Evolutionary conservation across 805 yeast genomes (phyloP).

Genomic region (Starmerella cellae): DNA sequence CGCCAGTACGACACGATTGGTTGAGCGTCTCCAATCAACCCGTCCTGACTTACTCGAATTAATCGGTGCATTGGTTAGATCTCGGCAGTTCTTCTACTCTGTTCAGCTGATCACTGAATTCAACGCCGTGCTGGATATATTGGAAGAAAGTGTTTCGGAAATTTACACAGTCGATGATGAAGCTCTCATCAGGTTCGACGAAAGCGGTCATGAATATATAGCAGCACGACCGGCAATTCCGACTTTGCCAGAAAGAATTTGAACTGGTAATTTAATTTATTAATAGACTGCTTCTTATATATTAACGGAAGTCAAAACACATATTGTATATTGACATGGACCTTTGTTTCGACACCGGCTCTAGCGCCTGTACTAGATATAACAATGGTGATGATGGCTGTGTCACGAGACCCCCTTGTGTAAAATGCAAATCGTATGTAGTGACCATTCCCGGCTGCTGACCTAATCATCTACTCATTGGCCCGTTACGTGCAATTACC

Average conservation of each 20-base stretch:
- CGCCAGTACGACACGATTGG: slow-evolving; percentile 71
- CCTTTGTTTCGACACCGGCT: not conserved
- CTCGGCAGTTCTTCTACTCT: slow-evolving; percentile 66
- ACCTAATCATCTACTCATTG: not conserved
- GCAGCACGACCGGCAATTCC: slow-evolving; percentile 31
- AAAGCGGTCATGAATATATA: slow-evolving; percentile 68
- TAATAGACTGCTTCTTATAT: too few species aligned
- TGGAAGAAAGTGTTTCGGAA: slow-evolving; percentile 54
- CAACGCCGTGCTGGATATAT: slow-evolving; percentile 40
- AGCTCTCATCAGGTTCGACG: slow-evolving; percentile 81
- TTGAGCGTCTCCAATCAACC: slow-evolving; percentile 67
- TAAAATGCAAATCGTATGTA: not conserved
- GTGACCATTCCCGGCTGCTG: not conserved
- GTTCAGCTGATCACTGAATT: slow-evolving; percentile 60
- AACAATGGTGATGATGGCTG: not conserved
- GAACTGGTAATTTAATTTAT: too few species aligned
- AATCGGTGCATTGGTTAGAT: slow-evolving; percentile 62
- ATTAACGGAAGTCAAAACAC: too few species aligned
- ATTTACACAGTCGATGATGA: slow-evolving; percentile 70
- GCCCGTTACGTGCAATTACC: not conserved
- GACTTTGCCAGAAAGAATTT: slow-evolving; percentile 6
- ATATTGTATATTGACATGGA: not conserved
- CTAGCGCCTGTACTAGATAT: not conserved
- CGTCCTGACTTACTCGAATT: slow-evolving; percentile 59
- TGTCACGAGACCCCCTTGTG: not conserved